Conservation (phyloP, 768 basidiomycete genomes). For the Mycena galericulata region DNA sequence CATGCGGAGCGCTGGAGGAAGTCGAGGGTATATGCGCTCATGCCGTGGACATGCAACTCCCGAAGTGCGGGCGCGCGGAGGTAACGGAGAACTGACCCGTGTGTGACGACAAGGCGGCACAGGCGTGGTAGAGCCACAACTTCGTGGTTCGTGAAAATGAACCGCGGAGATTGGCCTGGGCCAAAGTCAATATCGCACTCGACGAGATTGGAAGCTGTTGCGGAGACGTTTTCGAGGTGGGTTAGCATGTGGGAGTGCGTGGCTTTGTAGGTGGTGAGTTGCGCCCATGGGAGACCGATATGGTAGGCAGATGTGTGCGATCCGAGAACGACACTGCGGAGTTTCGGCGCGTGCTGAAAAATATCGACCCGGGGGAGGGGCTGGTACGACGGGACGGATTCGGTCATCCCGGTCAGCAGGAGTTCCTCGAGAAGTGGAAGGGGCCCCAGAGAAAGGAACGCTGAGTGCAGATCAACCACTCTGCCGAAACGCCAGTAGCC, state of each 20-base stretch:
- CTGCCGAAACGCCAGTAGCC: no score
- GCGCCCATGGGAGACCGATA: conserved; percentile 2
- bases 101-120: not conserved
- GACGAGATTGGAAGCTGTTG: not conserved
- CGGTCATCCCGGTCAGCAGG: not conserved
- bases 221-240: not conserved
- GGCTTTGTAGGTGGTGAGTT: not conserved
- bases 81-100: not conserved
- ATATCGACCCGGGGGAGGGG: no score
- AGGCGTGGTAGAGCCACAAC: not conserved
- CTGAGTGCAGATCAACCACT: no score
- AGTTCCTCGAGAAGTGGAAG: not conserved
- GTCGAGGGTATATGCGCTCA: not conserved
- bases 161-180: not conserved
- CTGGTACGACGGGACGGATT: not conserved
- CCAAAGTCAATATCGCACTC: not conserved
- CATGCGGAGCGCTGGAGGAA: conserved; percentile 1
- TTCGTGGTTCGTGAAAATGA: not conserved
- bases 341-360: not conserved
- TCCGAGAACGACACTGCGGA: not conserved
- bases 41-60: not conserved
- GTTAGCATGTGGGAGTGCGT: not conserved
- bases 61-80: not conserved
- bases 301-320: not conserved
- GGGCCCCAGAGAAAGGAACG: not conserved